Conservation (phyloP, 306 rosid species). For the Betula pendula region DNA sequence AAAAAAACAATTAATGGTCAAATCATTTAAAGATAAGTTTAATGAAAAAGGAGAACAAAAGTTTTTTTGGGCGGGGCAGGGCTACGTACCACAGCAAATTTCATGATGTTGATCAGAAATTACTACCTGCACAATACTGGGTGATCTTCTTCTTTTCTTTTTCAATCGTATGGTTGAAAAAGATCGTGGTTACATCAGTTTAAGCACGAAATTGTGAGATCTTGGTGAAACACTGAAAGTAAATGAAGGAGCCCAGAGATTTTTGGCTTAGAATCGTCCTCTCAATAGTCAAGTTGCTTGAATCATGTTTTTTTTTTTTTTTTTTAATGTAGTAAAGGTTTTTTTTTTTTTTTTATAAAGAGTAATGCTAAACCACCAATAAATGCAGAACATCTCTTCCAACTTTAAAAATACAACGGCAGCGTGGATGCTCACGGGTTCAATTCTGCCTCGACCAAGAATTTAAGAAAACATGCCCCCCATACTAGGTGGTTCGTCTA, state of each 20-base stretch:
- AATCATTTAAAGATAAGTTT: background rate
- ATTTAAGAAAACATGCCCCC: background rate
- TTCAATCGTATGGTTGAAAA: too few relatives aligned
- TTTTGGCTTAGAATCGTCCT: background rate
- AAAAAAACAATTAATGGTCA: background rate
- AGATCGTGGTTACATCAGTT: background rate
- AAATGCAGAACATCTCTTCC: background rate
- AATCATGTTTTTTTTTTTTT: too few relatives aligned
- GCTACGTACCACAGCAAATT: too few relatives aligned
- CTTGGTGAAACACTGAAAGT: background rate
- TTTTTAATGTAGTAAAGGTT: too few relatives aligned
- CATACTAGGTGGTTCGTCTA: background rate
- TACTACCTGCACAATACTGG: background rate
- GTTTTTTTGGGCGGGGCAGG: too few relatives aligned
- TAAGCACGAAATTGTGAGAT: background rate
- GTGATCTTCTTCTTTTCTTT: too few relatives aligned
- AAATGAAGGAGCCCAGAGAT: background rate
- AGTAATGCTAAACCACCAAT: too few relatives aligned
- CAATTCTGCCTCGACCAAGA: background rate
- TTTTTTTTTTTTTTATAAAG: too few relatives aligned
- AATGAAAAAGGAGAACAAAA: background rate
- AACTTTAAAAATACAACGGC: background rate
- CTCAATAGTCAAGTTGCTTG: background rate
- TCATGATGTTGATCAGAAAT: too few relatives aligned
- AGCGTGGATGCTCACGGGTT: background rate